Conservation (phyloP, 2,329 filamentous ascomycete species). For the Xylariaceae sp. region DNA sequence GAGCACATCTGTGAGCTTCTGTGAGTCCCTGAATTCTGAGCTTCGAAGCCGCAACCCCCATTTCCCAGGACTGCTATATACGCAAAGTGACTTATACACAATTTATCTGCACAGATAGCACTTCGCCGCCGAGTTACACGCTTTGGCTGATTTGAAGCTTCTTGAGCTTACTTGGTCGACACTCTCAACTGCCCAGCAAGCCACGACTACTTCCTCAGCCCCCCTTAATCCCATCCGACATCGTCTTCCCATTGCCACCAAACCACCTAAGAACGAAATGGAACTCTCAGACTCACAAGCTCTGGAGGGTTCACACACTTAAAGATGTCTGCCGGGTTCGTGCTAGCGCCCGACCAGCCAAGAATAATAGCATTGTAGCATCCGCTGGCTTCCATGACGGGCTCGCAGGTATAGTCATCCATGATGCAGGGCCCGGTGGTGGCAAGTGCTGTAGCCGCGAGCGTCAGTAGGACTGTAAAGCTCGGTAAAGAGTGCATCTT, state of each 20-base stretch:
- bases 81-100: no score
- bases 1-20: slow-evolving; percentile 22
- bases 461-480: neutral
- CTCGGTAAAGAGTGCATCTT: slow-evolving; percentile 5
- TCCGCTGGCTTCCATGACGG: slow-evolving; percentile 25
- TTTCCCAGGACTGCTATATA: no score
- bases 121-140: no score
- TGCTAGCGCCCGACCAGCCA: slow-evolving; percentile 23
- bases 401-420: slow-evolving; percentile 20
- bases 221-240: neutral
- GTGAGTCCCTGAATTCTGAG: slow-evolving; percentile 2
- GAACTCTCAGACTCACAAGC: slow-evolving; percentile 22
- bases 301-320: slow-evolving; percentile 26
- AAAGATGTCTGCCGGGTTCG: slow-evolving; percentile 26
- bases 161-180: no score
- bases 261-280: neutral
- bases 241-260: no score
- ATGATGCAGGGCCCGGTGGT: slow-evolving; percentile 23
- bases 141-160: no score
- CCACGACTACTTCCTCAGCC: neutral
- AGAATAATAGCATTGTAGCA: slow-evolving; percentile 28
- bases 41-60: no score
- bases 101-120: no score
- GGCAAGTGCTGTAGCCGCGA: slow-evolving; percentile 14
- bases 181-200: no score